A percentile compares a stretch with the other conserved stretches of the same genome.
These are phyloP conservation scores for Wilhelminamyces savonicus DNA, from an alignment of 805 yeast species.

Conservation along the genomic window DNA sequence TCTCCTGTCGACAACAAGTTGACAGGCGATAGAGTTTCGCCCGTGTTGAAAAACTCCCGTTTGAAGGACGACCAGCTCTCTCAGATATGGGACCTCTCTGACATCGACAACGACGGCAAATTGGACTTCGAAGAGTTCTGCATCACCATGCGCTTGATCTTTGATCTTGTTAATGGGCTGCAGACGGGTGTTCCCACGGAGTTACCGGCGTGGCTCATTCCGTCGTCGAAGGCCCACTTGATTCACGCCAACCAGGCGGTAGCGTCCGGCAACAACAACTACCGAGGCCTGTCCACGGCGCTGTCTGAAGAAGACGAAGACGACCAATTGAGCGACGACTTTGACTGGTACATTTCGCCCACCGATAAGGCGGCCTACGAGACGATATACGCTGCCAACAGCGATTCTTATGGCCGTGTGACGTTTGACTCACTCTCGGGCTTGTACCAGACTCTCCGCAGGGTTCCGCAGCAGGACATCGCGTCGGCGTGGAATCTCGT, in stretches of 20 bases:
- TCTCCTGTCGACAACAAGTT: slow-evolving; percentile 75
- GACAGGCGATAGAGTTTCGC: slow-evolving; percentile 76
- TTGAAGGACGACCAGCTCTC: slow-evolving; percentile 72
- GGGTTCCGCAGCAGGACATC: slow-evolving; percentile 78
- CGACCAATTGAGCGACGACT: slow-evolving; percentile 53
- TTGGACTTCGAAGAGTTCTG: slow-evolving; percentile 97
- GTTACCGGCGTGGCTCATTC: slow-evolving; percentile 89
- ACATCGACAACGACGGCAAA: slow-evolving; percentile 85
- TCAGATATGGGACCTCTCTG: slow-evolving; percentile 86
- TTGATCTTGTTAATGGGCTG: slow-evolving; percentile 79
- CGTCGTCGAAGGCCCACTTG: slow-evolving; percentile 80
- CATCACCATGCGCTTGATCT: slow-evolving; percentile 91
- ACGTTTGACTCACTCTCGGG: slow-evolving; percentile 65
- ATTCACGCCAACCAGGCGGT: slow-evolving; percentile 78
- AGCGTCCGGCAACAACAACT: slow-evolving; percentile 17
- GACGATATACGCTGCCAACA: slow-evolving; percentile 63
- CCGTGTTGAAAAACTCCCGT: slow-evolving; percentile 85
- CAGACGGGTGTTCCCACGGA: slow-evolving; percentile 52
- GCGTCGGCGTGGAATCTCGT: slow-evolving; percentile 93
- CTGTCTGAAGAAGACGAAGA: slow-evolving; percentile 55
- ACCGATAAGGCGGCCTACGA: slow-evolving; percentile 75
- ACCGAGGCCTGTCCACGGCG: neutral
- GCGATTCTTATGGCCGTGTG: slow-evolving; percentile 77
- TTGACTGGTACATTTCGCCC: slow-evolving; percentile 97
- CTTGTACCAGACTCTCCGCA: slow-evolving; percentile 59